These are phyloP conservation scores for Vanrija sp. DNA, from an alignment of 1,284 basidiomycete genomes.

Conservation along the genomic window DNA sequence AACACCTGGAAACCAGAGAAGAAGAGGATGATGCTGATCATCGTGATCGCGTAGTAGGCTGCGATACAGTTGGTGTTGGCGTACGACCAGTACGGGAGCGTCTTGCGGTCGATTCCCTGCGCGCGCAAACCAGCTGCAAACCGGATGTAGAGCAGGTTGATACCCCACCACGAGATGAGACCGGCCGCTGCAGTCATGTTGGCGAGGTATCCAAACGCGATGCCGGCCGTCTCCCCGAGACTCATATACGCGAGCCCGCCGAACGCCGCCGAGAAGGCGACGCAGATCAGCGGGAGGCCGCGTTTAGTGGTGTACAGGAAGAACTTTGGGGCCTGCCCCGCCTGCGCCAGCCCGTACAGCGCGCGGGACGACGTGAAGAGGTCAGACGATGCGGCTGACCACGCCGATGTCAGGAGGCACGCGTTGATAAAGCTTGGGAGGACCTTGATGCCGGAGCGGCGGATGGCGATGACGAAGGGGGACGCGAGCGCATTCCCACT, in stretches of 20 bases:
- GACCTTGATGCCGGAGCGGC: constrained; percentile 66
- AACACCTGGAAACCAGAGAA: constrained; percentile 10
- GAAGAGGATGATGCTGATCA: constrained; percentile 8
- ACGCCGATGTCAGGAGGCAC: constrained; percentile 55
- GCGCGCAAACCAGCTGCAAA: constrained; percentile 70
- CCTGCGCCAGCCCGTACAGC: constrained; percentile 54
- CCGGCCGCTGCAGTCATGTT: constrained; percentile 60
- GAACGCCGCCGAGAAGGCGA: constrained; percentile 17
- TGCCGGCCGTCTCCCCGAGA: constrained; percentile 56
- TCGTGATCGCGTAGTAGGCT: constrained; percentile 38
- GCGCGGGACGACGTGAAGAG: constrained; percentile 56
- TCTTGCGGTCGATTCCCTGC: constrained; percentile 58
- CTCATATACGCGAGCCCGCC: constrained; percentile 25
- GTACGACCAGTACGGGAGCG: constrained; percentile 67
- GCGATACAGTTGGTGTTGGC: constrained; percentile 53
- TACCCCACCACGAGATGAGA: constrained; percentile 70
- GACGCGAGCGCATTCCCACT: constrained; percentile 53
- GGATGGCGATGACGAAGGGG: constrained; percentile 70
- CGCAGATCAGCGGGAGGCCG: constrained; percentile 21
- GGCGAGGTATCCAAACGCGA: constrained; percentile 70
- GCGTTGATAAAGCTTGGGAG: constrained; percentile 66
- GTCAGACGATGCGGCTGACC: constrained; percentile 56
- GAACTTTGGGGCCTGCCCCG: constrained; percentile 62
- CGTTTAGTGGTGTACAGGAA: constrained; percentile 53
- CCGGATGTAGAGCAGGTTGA: constrained; percentile 70